These are phyloP conservation scores for Alternaria burnsii DNA, from an alignment of 2,329 filamentous ascomycete species.

Conservation along the genomic window DNA sequence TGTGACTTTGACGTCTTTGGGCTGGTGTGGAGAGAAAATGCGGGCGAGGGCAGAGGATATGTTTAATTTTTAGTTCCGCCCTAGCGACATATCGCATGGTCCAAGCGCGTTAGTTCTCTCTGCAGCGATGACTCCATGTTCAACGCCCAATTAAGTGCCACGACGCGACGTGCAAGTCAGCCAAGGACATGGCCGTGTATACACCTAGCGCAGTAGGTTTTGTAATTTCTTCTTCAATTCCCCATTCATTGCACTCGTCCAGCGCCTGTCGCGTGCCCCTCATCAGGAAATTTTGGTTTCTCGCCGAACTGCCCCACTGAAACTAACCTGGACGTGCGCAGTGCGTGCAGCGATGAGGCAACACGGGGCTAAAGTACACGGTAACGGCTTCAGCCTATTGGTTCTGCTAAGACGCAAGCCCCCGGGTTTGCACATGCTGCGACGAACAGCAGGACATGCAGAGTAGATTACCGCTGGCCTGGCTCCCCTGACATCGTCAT, in stretches of 20 bases:
- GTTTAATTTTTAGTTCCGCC: conserved; percentile 34
- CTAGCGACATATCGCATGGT: conserved; percentile 33
- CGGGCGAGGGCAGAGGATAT: conserved; percentile 37
- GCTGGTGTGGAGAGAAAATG: conserved; percentile 43
- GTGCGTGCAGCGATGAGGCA: conserved; percentile 41
- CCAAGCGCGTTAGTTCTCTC: conserved; percentile 24
- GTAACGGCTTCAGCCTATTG: conserved; percentile 34
- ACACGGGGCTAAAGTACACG: conserved; percentile 36
- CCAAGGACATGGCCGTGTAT: conserved; percentile 6
- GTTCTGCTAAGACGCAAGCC: conserved; percentile 36
- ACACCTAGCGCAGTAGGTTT: conserved; percentile 5
- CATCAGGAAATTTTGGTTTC: conserved; percentile 26
- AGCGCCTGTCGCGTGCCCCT: conserved; percentile 36
- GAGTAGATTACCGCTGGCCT: conserved; percentile 30
- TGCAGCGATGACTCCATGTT: conserved; percentile 34
- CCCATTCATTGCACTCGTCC: conserved; percentile 6
- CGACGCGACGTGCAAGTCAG: conserved; percentile 22
- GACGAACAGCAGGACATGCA: conserved; percentile 34
- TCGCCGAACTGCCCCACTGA: conserved; percentile 41
- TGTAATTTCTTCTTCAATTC: conserved; percentile 4
- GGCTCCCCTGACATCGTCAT: conserved; percentile 27
- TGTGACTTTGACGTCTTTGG: conserved; percentile 54
- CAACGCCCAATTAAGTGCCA: conserved; percentile 20
- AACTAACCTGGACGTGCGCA: conserved; percentile 37
- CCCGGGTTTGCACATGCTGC: conserved; percentile 34